Conservation (phyloP, 2,329 filamentous ascomycete genomes). For the Coleophoma eucalyptorum region DNA sequence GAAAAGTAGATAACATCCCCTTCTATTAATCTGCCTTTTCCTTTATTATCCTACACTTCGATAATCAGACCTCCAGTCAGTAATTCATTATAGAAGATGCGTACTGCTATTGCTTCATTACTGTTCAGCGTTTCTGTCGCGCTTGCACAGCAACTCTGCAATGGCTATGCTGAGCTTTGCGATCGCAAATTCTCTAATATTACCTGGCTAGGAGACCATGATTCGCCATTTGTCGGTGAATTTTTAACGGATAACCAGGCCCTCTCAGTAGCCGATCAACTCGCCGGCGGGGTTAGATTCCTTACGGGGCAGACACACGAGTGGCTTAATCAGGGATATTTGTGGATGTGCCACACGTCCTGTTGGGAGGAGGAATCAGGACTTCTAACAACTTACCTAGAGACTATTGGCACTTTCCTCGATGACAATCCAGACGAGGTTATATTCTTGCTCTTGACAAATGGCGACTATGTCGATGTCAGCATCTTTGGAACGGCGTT, state of each 20-base stretch:
- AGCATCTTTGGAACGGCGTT: conserved; percentile 44
- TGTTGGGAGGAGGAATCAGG: conserved; percentile 58
- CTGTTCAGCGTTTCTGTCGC: too few relatives aligned
- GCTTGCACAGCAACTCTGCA: conserved; percentile 37
- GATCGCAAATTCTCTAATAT: conserved; percentile 68
- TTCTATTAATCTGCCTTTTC: too few relatives aligned
- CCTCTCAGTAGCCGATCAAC: conserved; percentile 52
- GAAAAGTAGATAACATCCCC: too few relatives aligned
- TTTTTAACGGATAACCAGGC: conserved; percentile 49
- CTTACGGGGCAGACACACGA: conserved; percentile 51
- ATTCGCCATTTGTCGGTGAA: conserved; percentile 39
- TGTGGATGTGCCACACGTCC: conserved; percentile 49
- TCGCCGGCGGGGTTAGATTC: conserved; percentile 60
- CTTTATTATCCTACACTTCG: too few relatives aligned
- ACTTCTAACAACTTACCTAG: conserved; percentile 48
- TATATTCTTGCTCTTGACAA: conserved; percentile 61
- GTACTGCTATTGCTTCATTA: too few relatives aligned
- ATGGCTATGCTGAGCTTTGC: conserved; percentile 76
- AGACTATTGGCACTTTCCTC: conserved; percentile 55
- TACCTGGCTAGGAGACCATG: conserved; percentile 69
- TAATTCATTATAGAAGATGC: too few relatives aligned
- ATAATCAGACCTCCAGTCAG: too few relatives aligned
- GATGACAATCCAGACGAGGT: conserved; percentile 56
- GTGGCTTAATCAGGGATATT: conserved; percentile 2
- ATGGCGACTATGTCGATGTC: conserved; percentile 53